These are phyloP conservation scores for Camellia sinensis DNA, from an alignment of 148 eudicot species.

Conservation along the genomic window DNA sequence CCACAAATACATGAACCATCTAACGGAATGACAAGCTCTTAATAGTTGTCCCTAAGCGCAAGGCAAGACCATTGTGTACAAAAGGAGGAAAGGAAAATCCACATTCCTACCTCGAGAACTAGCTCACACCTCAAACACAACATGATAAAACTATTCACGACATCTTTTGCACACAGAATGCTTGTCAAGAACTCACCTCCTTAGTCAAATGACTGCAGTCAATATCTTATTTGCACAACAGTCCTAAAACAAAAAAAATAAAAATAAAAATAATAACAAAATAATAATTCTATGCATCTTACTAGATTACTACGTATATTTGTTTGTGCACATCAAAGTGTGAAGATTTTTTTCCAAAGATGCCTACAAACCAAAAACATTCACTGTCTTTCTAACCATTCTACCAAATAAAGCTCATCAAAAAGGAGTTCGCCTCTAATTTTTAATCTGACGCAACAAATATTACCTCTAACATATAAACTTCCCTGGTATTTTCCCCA, in stretches of 20 bases:
- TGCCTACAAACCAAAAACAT: not conserved
- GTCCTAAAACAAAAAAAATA: not conserved
- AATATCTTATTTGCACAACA: not conserved
- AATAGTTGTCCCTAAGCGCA: not conserved
- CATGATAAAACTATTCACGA: too few relatives aligned
- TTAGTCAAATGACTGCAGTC: not conserved
- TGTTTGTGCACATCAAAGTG: not conserved
- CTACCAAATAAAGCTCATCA: not conserved
- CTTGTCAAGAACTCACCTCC: not conserved
- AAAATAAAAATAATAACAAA: not conserved
- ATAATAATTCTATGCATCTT: too few relatives aligned
- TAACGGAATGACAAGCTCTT: not conserved
- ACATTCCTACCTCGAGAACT: not conserved
- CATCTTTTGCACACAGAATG: not conserved
- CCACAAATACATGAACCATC: not conserved
- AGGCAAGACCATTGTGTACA: not conserved
- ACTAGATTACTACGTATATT: not conserved
- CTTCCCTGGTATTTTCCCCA: too few relatives aligned
- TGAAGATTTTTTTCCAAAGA: not conserved
- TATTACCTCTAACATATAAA: too few relatives aligned
- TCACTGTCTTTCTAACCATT: not conserved
- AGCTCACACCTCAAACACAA: not conserved
- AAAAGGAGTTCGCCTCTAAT: too few relatives aligned
- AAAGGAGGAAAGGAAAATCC: not conserved
- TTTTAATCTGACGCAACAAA: too few relatives aligned